Evolutionary conservation across 177 flowering plant genomes (phyloP).

Genomic region (Vitis hybrid): DNA sequence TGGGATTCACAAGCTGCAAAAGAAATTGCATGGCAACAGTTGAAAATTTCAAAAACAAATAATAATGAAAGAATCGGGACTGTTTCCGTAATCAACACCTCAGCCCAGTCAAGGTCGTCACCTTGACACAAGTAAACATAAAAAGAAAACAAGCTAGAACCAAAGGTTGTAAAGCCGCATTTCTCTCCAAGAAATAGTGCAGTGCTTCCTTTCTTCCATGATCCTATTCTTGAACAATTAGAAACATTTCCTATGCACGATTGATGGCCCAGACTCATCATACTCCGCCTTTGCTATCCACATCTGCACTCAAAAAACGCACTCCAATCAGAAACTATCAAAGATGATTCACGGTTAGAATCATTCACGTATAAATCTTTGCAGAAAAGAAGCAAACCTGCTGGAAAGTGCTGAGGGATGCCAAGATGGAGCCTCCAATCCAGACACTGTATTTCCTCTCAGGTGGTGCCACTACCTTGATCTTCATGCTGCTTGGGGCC

Average conservation of each 20-base stretch:
- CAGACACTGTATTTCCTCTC: conserved; percentile 82
- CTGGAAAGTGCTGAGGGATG: conserved; percentile 68
- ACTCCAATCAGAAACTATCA: background rate
- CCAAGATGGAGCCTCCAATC: conserved; percentile 67
- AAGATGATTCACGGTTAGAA: background rate
- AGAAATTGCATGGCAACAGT: background rate
- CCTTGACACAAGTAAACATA: background rate
- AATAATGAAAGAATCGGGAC: conserved; percentile 13
- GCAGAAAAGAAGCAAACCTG: conserved; percentile 33
- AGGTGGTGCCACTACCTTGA: conserved; percentile 80
- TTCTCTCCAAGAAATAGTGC: conserved; percentile 3
- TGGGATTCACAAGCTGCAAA: background rate
- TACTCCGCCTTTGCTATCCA: conserved; percentile 61
- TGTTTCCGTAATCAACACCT: conserved; percentile 9
- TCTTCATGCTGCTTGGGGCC: conserved; percentile 84
- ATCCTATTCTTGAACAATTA: conserved; percentile 14
- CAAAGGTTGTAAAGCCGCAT: conserved; percentile 13
- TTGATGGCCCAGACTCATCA: conserved; percentile 57
- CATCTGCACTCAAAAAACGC: conserved; percentile 39
- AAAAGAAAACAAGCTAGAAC: conserved; percentile 13
- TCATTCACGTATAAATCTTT: no score
- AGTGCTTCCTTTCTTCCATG: background rate
- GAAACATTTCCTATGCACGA: conserved; percentile 61
- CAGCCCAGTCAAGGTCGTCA: conserved; percentile 10
- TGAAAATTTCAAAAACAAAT: conserved; percentile 1